Evolutionary conservation across 352 stramenopile species (phyloP), one percentile per base, ranked within the genome.

Genomic region (Pythium scleroteichum): DNA sequence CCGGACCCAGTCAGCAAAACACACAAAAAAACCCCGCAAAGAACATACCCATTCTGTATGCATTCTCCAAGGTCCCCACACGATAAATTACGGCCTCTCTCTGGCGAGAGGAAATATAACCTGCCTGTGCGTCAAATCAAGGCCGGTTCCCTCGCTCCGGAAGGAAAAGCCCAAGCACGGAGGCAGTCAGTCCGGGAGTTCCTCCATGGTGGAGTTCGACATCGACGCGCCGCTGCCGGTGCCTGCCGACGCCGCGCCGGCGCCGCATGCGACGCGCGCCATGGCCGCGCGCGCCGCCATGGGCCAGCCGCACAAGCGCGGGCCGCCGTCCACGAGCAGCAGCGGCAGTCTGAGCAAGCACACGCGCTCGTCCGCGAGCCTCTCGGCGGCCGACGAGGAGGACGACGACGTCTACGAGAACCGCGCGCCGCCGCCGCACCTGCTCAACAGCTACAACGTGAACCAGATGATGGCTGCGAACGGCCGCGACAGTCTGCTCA

Each of bases 371-470:
- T 70, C 55, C 56, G 69, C 48, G 71, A 59, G 51, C 22, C 51
- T 59, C 27, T 70, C 39, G 52, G 73, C 27, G 55, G 67, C 29
- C 2, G 54, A 58, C 17, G 69, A 78, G 33, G 60, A 76, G 24
- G 54, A 69, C 12, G 26, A 45, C 23, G 54, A 72, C 33, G 57
- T 45, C 17, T 39, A 68, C 38, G 16, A n/a, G 29, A 27, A 24
- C 24, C 23, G 59, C 63, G 35, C 57, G 50, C 38, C 59, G 73
- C 38, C 54, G 70, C 45, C 63, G 72, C 35, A 62, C 66, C 29
- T 35, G n/a, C n/a, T n/a, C 38, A 85, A 68, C 53, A 85, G 76
- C 74, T 90, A 85, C 52, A 82, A 84, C 58, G 70, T 85, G 23
- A 73, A 87, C 49, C 73, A 87, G 38, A 82, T 82, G 61, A 77